A percentile compares a stretch with the other conserved stretches of the same genome.
phyloP scores from a whole-genome alignment of 805 yeast species.

The Clavispora fructus region DNA sequence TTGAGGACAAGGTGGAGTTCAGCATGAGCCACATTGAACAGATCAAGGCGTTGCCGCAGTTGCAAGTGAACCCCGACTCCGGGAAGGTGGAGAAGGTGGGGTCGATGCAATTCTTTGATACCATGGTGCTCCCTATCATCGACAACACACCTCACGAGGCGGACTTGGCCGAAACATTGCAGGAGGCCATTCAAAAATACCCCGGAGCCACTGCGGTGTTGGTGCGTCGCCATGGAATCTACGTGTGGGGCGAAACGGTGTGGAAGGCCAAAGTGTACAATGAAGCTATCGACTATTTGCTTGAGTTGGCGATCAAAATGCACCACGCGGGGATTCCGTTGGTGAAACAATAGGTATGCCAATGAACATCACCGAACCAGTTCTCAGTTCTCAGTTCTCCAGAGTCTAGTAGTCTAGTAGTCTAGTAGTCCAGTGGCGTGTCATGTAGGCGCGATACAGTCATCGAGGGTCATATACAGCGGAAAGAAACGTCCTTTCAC shows the following conservation, averaged over 20 bases:
- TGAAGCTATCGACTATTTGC: conserved; percentile 86
- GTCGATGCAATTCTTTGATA: conserved; percentile 66
- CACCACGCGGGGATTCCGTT: conserved; percentile 60
- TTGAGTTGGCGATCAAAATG: conserved; percentile 85
- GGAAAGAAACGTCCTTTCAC: too few relatives aligned
- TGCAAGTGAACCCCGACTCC: conserved; percentile 22
- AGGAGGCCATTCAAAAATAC: conserved; percentile 57
- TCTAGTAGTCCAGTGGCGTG: too few relatives aligned
- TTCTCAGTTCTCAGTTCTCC: too few relatives aligned
- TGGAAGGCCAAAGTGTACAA: conserved; percentile 92
- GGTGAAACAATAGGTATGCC: conserved; percentile 11
- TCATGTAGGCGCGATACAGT: too few relatives aligned
- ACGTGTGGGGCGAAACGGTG: conserved; percentile 91
- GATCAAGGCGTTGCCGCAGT: conserved; percentile 81
- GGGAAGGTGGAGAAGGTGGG: conserved; percentile 54
- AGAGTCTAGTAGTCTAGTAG: too few relatives aligned
- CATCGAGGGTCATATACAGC: too few relatives aligned
- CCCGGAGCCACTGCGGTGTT: conserved; percentile 82
- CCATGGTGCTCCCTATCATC: conserved; percentile 79
- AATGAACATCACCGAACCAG: not conserved
- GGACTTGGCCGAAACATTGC: conserved; percentile 64
- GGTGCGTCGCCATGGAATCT: conserved; percentile 90
- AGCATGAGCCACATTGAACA: conserved; percentile 80
- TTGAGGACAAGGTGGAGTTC: conserved; percentile 58
- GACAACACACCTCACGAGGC: conserved; percentile 89